Conservation (phyloP, 805 yeast species). For the Yarrowia sp. region DNA sequence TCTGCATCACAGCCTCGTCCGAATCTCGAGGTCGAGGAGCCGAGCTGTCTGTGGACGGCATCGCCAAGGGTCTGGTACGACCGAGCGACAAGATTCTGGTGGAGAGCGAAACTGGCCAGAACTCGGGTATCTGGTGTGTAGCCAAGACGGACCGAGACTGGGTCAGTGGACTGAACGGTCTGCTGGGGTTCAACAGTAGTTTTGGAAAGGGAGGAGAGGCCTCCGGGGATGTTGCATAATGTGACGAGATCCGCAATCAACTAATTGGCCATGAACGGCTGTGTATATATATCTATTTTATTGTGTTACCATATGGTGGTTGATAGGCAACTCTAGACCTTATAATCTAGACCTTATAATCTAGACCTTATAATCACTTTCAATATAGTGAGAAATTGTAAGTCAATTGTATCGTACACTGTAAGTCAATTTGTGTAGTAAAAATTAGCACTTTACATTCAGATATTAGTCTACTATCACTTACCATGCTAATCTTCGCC, state of each 20-base stretch:
- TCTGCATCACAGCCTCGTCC: slow-evolving; percentile 40
- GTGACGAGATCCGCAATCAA: neutral
- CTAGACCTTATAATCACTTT: no score
- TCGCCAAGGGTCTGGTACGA: slow-evolving; percentile 61
- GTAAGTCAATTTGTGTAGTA: no score
- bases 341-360: no score
- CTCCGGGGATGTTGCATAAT: neutral
- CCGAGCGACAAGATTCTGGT: slow-evolving; percentile 56
- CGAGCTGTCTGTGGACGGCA: slow-evolving; percentile 79
- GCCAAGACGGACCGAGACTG: slow-evolving; percentile 82
- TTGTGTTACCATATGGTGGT: no score
- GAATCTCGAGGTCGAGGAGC: slow-evolving; percentile 44
- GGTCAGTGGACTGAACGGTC: slow-evolving; percentile 84
- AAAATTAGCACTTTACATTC: no score
- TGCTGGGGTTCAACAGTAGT: slow-evolving; percentile 82
- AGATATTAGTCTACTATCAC: no score
- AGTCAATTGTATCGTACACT: no score
- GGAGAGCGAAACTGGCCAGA: slow-evolving; percentile 33
- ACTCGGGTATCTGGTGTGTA: slow-evolving; percentile 78
- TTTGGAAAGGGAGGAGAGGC: slow-evolving; percentile 45
- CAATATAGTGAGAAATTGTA: no score
- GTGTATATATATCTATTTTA: slow-evolving; percentile 3
- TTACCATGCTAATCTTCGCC: no score
- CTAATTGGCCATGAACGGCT: slow-evolving; percentile 1
- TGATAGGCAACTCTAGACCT: no score